Percentiles rank a stretch among this genome's conserved stretches.
phyloP scores from a whole-genome alignment of 306 rosid species.

The Delonix regia region DNA sequence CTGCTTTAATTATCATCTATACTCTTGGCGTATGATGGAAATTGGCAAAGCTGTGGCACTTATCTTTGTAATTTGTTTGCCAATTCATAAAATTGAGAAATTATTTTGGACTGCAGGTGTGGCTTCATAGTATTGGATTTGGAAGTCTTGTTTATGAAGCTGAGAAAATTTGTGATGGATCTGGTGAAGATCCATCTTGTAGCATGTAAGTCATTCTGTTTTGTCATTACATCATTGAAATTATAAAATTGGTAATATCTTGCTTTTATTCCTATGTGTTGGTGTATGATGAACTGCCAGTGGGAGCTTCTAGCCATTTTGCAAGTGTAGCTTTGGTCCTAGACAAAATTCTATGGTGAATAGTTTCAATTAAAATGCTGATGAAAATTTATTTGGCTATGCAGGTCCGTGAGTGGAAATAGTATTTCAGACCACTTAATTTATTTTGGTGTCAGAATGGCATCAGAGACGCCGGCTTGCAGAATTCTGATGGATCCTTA shows the following conservation, averaged over 20 bases:
- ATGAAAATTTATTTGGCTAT: constrained; percentile 28
- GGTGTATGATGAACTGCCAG: not conserved
- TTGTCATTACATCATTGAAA: constrained; percentile 27
- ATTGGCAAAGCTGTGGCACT: constrained; percentile 1
- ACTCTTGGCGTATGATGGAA: constrained; percentile 16
- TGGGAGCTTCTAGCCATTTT: constrained; percentile 16
- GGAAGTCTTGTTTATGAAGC: constrained; percentile 69
- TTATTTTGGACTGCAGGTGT: constrained; percentile 63
- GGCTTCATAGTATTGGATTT: constrained; percentile 76
- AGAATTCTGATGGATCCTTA: constrained; percentile 63
- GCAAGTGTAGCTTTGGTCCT: not conserved
- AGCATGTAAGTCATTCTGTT: constrained; percentile 68
- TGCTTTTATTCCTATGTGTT: not conserved
- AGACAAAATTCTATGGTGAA: not conserved
- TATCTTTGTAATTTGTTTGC: constrained; percentile 22
- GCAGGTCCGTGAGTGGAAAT: constrained; percentile 90
- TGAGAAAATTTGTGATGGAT: constrained; percentile 79
- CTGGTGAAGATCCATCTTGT: constrained; percentile 95
- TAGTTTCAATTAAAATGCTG: not conserved
- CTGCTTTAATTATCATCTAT: constrained; percentile 24
- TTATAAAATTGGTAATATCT: not conserved
- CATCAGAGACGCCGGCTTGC: constrained; percentile 62
- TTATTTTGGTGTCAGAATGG: constrained; percentile 67
- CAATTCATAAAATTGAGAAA: constrained; percentile 26
- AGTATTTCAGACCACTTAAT: constrained; percentile 81